Base-by-base conservation (phyloP, 2,329 filamentous ascomycete genomes). In the Aspergillus sp. region DNA sequence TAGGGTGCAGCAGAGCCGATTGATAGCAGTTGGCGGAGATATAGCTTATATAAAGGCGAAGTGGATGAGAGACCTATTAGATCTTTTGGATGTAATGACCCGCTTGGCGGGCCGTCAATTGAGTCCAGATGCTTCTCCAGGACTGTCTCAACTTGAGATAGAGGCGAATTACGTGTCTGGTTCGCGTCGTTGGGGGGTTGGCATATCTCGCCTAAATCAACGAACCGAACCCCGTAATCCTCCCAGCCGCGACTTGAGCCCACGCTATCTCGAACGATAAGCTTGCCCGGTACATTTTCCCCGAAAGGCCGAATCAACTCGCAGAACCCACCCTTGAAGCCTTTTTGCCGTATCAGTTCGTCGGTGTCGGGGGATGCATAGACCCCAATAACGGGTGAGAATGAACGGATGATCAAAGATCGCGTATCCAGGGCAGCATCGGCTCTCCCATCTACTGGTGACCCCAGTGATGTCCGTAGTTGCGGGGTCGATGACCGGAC, bases 291-390 rank as follows among this genome's bases (percentile, higher is more conserved):
- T 0, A 98, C 84, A 15, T 83, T 85, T 75, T 99, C 95, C 31
- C 95, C 95, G 77, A 96, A 99, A 0, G 95, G 93, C 51, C 93
- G 83, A 56, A 99, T 77, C 23, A 99, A 79, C 73, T 96, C 90
- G 80, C 92, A 88, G 49, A 99, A 81, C 0, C 93, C 93, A 45
- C 86, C 83, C 40, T 85, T 80, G 64, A 98, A 90, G 0, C 96
- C 96, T 76, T 99, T 99, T 62, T 89, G 87, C 58, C 81, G 82
- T 55, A 92, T 83, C 58, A 99, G 77, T 57, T 88, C 84, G 69
- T 97, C 90, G 1, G 91, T 95, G 70, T 98, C 93, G 15, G 84
- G 79, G 14, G 93, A 96, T n/a, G 91, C 86, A 65, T 93, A 89
- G 27, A 99, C 85, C 6, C 90, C 90, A 46, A 99, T 86, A 62